These are phyloP conservation scores for Cylindrodendrum hubeiense DNA, from an alignment of 2,329 filamentous ascomycete genomes.

Conservation along the genomic window DNA sequence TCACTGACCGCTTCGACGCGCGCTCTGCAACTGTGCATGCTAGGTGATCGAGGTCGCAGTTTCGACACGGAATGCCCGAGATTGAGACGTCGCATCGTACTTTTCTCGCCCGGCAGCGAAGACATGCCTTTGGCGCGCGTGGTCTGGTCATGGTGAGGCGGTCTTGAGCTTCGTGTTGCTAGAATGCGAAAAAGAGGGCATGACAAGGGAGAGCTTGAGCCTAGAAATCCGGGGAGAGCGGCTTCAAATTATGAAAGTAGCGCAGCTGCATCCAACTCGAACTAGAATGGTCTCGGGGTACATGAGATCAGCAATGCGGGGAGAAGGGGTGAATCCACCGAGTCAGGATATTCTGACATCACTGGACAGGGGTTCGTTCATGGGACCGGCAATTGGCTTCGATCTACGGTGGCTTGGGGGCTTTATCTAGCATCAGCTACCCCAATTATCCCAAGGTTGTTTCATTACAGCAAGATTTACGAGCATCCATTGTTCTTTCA, in stretches of 20 bases:
- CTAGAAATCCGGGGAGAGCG: too few species aligned
- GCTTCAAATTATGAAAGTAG: too few species aligned
- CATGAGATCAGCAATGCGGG: background rate
- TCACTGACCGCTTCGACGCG: background rate
- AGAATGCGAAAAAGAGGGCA: background rate
- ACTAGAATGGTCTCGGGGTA: background rate
- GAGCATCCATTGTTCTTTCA: too few species aligned
- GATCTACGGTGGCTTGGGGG: background rate
- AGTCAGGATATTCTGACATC: background rate
- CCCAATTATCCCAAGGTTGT: too few species aligned
- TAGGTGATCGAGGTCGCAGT: background rate
- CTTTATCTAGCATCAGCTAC: too few species aligned
- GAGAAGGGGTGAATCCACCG: background rate
- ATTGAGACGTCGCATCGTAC: slow-evolving; percentile 1
- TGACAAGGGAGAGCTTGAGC: background rate
- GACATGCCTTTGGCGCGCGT: background rate
- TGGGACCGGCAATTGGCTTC: background rate
- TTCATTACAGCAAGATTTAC: too few species aligned
- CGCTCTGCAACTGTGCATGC: background rate
- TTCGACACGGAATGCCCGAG: background rate
- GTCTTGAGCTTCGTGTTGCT: background rate
- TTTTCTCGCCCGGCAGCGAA: background rate
- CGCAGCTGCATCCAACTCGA: background rate
- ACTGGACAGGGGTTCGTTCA: background rate
- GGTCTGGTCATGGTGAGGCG: background rate